Base-by-base conservation (phyloP, 768 basidiomycete genomes). In the button mushroom (Agaricus bisporus) region DNA sequence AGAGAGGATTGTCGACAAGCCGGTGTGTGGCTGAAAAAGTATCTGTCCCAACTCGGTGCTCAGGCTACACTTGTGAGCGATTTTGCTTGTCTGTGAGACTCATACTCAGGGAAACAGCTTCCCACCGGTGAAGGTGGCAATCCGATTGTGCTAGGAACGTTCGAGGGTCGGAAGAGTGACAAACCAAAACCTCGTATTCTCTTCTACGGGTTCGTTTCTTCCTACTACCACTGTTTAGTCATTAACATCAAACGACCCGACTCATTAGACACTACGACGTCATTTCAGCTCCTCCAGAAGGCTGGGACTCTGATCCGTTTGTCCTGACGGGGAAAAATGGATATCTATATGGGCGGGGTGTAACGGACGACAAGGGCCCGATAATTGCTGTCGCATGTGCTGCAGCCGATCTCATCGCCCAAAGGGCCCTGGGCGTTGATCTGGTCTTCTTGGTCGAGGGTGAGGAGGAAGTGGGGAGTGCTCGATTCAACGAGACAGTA, bases 331-430 rank as follows among this genome's bases (percentile, higher is more conserved):
- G 93, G 2, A 78, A 83, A 10, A 93, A 98, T 60, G 94, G 93
- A 0, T 94, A 89, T 63, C 71, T 95, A 0, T 94, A 93, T 61
- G 95, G 95, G 18, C 83, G 90, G 42, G 92, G 97, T 3, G 87
- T 90, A 1, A 88, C 91, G 1, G 97, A 99, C 61, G 85, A 99
- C 73, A 98, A 99, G 64, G 97, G 95, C 0, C 97, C 97, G 0
- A 86, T 97, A 43, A 77, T 98, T 56, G 93, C 95, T 1, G 79
- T 85, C 14, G 97, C 95, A 0, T 91, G 84, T 59, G 97, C 97
- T 0, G 92, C 86, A 10, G 89, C 93, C 0, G 82, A 89, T 18
- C 66, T 98, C 41, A 78, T 94, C 3, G 74, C 82, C 25, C 73
- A 75, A 11, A 77, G 92, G 1, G 79, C 84, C 10, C 79, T 99